These are phyloP conservation scores for Phycomyces nitens DNA, from an alignment of 192 early-diverging fungal species.

Conservation along the genomic window DNA sequence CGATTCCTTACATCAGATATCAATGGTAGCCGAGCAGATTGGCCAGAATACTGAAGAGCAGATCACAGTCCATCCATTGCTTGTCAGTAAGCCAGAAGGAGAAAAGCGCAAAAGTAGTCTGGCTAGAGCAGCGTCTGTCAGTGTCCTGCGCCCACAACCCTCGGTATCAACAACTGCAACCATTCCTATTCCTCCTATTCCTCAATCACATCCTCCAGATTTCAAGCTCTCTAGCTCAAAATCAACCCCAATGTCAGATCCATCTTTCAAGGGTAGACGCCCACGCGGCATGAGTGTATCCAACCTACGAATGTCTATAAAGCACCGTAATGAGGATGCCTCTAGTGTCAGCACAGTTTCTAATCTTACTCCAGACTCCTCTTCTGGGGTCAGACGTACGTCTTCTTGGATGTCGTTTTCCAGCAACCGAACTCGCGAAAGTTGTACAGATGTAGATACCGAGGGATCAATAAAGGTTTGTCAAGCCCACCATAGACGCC, in stretches of 20 bases:
- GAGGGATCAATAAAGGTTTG: no score
- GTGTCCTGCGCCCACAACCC: neutral
- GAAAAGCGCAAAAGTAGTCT: neutral
- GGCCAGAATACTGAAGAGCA: slow-evolving; percentile 14
- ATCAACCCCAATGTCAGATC: slow-evolving; percentile 19
- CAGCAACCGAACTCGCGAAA: neutral
- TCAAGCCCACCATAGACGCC: no score
- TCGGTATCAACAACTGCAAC: neutral
- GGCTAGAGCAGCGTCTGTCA: slow-evolving; percentile 14
- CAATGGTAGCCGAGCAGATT: slow-evolving; percentile 17
- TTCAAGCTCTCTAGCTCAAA: slow-evolving; percentile 14
- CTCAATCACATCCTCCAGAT: slow-evolving; percentile 6
- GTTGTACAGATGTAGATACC: no score
- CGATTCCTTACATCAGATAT: slow-evolving; percentile 14
- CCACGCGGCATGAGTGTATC: slow-evolving; percentile 34
- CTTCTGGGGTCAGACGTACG: neutral
- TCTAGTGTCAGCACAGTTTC: no score
- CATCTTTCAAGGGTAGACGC: slow-evolving; percentile 7
- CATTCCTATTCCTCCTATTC: slow-evolving; percentile 13
- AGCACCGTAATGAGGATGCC: slow-evolving; percentile 7
- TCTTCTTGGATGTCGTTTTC: slow-evolving; percentile 1
- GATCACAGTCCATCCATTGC: neutral
- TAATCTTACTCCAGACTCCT: no score
- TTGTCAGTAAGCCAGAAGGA: neutral
- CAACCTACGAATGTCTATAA: slow-evolving; percentile 19